Evolutionary conservation across 176 grass and related monocot genomes (phyloP).

Genomic region (Carex parvula): DNA sequence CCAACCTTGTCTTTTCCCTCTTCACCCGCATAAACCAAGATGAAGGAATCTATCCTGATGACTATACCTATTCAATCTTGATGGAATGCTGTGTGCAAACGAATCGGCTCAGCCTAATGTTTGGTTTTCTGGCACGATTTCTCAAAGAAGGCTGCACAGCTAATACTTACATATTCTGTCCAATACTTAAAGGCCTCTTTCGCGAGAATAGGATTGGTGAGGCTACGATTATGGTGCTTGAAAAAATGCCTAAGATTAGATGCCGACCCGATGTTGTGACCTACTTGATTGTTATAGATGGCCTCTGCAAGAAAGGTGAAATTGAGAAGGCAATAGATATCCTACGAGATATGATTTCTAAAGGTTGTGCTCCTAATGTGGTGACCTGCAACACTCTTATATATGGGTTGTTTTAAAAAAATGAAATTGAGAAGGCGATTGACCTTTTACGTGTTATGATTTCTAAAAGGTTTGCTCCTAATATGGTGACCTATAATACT

Average conservation of each 20-base stretch:
- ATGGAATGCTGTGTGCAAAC: neutral
- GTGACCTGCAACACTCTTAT: conserved; percentile 3
- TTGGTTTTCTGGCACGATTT: neutral
- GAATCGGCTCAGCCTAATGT: neutral
- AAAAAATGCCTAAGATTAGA: conserved; percentile 8
- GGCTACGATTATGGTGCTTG: neutral
- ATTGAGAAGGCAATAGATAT: neutral
- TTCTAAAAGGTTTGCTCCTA: neutral
- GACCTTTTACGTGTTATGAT: neutral
- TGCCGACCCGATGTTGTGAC: neutral
- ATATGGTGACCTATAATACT: conserved; percentile 1
- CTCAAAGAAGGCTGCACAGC: neutral
- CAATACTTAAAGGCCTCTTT: conserved; percentile 11
- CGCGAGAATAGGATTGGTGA: neutral
- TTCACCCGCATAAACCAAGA: neutral
- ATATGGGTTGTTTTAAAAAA: neutral
- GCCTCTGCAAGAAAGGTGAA: conserved; percentile 7
- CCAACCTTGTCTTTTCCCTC: neutral
- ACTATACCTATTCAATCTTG: neutral
- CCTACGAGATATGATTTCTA: too few species aligned
- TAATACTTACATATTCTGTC: neutral
- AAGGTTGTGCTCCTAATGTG: neutral
- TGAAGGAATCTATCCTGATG: neutral
- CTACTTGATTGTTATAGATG: neutral
- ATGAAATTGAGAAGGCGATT: neutral